Conservation (phyloP, 768 basidiomycete genomes). For the Pleurotus giganteus region DNA sequence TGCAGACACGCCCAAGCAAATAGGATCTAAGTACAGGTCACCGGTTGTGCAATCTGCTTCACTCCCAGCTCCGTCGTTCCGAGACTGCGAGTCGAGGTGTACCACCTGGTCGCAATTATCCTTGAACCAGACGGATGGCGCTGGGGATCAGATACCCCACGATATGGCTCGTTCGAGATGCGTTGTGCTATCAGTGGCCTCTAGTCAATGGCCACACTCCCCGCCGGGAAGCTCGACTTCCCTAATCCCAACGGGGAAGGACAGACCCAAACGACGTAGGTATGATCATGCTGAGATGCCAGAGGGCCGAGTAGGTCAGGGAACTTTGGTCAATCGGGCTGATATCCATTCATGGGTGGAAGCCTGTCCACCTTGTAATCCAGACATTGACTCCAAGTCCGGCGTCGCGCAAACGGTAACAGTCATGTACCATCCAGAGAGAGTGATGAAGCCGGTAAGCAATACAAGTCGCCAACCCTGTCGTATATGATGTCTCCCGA, state of each 20-base stretch:
- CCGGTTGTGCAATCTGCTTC: slow-evolving; percentile 28
- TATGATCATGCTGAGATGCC: slow-evolving; percentile 35
- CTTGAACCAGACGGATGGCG: slow-evolving; percentile 66
- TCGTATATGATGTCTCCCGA: slow-evolving; percentile 74
- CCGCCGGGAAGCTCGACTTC: slow-evolving; percentile 47
- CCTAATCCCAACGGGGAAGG: too few relatives aligned
- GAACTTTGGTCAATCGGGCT: slow-evolving; percentile 23
- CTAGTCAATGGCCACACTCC: slow-evolving; percentile 20
- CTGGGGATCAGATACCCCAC: slow-evolving; percentile 66
- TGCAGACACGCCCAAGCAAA: slow-evolving; percentile 60
- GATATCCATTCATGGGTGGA: slow-evolving; percentile 57
- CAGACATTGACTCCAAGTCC: slow-evolving; percentile 74
- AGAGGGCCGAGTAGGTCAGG: slow-evolving; percentile 34
- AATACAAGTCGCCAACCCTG: slow-evolving; percentile 74
- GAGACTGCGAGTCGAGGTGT: slow-evolving; percentile 59
- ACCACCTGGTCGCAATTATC: slow-evolving; percentile 78
- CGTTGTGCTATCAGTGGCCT: slow-evolving; percentile 32
- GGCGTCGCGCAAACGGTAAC: slow-evolving; percentile 73
- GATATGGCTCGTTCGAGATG: slow-evolving; percentile 74
- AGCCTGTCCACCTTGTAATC: slow-evolving; percentile 67
- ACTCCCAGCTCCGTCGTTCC: slow-evolving; percentile 75
- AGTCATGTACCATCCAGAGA: slow-evolving; percentile 62
- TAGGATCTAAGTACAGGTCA: slow-evolving; percentile 41
- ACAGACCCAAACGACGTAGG: too few relatives aligned
- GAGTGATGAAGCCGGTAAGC: slow-evolving; percentile 52